Percentiles rank a stretch among this genome's conserved stretches.
Conservation (phyloP, 1,139 yeast genomes). For the Keqinozyma sinolaborantium region DNA sequence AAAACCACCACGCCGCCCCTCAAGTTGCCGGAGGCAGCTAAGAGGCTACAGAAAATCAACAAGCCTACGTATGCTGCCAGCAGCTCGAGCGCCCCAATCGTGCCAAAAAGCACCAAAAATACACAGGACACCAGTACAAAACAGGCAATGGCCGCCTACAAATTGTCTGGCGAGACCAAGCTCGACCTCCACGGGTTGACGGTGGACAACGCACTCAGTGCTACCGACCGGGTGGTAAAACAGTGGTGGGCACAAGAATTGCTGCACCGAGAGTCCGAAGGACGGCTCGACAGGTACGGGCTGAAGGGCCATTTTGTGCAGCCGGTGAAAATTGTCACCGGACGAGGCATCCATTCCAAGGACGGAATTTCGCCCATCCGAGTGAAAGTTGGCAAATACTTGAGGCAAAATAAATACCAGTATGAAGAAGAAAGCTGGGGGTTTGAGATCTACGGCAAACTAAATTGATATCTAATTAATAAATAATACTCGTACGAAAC, state of each 20-base stretch:
- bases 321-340: slow-evolving; percentile 48
- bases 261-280: slow-evolving; percentile 33
- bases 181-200: slow-evolving; percentile 53
- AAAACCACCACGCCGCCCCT: not conserved
- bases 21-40: not conserved
- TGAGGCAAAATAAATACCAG: slow-evolving; percentile 29
- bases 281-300: slow-evolving; percentile 28
- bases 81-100: not conserved
- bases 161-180: slow-evolving; percentile 2
- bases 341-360: slow-evolving; percentile 60
- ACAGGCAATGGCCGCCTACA: not conserved
- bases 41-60: not conserved
- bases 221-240: slow-evolving; percentile 26
- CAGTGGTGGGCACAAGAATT: slow-evolving; percentile 58
- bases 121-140: not conserved
- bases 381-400: slow-evolving; percentile 30
- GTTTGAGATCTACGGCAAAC: slow-evolving; percentile 41
- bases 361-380: slow-evolving; percentile 48
- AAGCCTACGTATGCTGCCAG: not conserved
- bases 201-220: slow-evolving; percentile 40
- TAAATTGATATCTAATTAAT: too few relatives aligned
- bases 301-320: slow-evolving; percentile 27
- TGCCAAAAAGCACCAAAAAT: not conserved
- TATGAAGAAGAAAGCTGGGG: slow-evolving; percentile 45
- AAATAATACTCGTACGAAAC: too few relatives aligned